A percentile compares a stretch with the other conserved stretches of the same genome.
phyloP scores from a whole-genome alignment of 23 red algal species.

The Cyanidioschyzon merolae region DNA sequence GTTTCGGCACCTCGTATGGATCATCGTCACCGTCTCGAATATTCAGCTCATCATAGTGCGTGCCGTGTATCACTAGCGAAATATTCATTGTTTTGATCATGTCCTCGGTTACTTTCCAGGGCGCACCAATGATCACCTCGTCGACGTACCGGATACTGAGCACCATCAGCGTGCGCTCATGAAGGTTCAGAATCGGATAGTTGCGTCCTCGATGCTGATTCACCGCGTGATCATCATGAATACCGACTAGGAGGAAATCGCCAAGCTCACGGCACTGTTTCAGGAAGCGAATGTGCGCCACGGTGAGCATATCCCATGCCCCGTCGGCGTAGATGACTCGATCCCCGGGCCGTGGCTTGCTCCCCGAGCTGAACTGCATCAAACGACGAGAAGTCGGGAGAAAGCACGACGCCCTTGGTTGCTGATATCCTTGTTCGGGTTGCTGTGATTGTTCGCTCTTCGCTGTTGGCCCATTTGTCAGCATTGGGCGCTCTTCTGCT shows the following conservation, averaged over 20 bases:
- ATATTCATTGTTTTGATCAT: conserved; percentile 98
- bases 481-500: neutral
- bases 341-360: conserved; percentile 53
- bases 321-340: conserved; percentile 88
- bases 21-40: conserved; percentile 15
- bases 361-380: conserved; percentile 62
- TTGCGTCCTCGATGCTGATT: conserved; percentile 70
- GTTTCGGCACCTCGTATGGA: conserved; percentile 68
- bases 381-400: conserved; percentile 85
- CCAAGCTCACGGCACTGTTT: conserved; percentile 44
- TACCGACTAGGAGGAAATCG: conserved; percentile 94
- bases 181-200: conserved; percentile 95
- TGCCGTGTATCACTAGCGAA: conserved; percentile 68
- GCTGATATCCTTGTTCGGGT: too few relatives aligned
- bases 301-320: conserved; percentile 92
- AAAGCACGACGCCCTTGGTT: conserved; percentile 38
- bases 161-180: conserved; percentile 79
- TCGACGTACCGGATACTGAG: conserved; percentile 66
- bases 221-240: conserved; percentile 89
- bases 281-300: conserved; percentile 73
- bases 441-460: neutral
- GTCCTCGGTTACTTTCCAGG: conserved; percentile 74
- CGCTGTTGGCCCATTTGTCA: neutral
- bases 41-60: conserved; percentile 36
- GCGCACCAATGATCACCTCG: conserved; percentile 97